A percentile compares a stretch with the other conserved stretches of the same genome.
Evolutionary conservation across 176 grass and related monocot genomes (phyloP).

Genomic region (Phyllostachys edulis): DNA sequence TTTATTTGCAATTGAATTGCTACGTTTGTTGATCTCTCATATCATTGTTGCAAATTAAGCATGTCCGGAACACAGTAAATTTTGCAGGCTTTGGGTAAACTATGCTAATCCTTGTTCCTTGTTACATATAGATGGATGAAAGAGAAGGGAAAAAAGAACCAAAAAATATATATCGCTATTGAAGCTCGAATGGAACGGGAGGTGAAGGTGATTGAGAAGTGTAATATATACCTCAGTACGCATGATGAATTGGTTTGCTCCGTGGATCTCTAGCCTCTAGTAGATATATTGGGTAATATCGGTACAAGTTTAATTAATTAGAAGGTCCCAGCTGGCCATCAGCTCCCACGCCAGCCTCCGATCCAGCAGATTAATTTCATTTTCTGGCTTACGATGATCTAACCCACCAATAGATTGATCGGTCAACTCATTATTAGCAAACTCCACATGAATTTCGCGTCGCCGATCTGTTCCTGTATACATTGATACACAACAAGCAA

Average conservation of each 20-base stretch:
- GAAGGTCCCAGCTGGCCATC: too few species aligned
- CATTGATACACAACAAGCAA: too few species aligned
- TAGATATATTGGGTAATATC: too few species aligned
- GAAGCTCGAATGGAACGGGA: not conserved
- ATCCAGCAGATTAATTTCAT: too few species aligned
- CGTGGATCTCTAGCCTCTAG: not conserved
- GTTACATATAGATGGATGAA: not conserved
- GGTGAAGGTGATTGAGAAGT: not conserved
- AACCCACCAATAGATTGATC: too few species aligned
- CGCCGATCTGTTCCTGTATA: too few species aligned
- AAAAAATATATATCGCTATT: not conserved
- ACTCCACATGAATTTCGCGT: too few species aligned
- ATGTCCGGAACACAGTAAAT: not conserved
- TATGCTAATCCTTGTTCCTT: not conserved
- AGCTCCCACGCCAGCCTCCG: too few species aligned
- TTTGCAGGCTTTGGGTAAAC: not conserved
- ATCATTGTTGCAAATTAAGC: not conserved
- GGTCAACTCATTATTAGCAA: too few species aligned
- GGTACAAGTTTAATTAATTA: too few species aligned
- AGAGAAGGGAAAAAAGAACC: not conserved
- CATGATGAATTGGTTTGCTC: not conserved
- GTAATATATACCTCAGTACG: not conserved
- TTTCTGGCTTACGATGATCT: too few species aligned
- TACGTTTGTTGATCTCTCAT: too few species aligned
- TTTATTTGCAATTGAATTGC: not conserved